A percentile compares a stretch with the other conserved stretches of the same genome.
Evolutionary conservation across 108 stramenopile genomes (phyloP).

Genomic region (Nannochloropsis salina): DNA sequence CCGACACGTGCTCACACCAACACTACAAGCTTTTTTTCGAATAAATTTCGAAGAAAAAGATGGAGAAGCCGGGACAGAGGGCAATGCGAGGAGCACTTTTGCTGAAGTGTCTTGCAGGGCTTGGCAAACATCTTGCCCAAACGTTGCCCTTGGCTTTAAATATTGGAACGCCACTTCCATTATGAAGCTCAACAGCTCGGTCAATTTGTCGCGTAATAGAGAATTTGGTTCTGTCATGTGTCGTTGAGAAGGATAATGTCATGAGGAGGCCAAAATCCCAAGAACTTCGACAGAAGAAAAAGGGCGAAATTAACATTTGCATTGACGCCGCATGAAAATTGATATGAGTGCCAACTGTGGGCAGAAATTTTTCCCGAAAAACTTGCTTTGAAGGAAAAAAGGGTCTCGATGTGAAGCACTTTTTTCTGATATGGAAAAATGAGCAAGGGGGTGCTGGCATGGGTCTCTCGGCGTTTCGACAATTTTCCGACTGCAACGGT

Average conservation of each 20-base stretch:
- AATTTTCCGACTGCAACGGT: too few relatives aligned
- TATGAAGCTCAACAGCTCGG: too few relatives aligned
- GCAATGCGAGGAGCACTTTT: not conserved
- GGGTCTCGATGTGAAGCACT: too few relatives aligned
- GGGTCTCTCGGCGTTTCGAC: too few relatives aligned
- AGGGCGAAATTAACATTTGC: too few relatives aligned
- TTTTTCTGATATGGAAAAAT: too few relatives aligned
- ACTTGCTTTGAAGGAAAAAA: too few relatives aligned
- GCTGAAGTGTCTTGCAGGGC: not conserved
- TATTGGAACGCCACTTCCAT: conserved; percentile 26
- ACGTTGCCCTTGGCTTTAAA: not conserved
- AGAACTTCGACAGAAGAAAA: not conserved
- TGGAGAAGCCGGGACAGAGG: not conserved
- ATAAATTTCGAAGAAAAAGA: not conserved
- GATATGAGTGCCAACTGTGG: too few relatives aligned
- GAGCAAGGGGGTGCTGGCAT: too few relatives aligned
- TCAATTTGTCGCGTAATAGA: not conserved
- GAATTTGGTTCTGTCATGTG: not conserved
- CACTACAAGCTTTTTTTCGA: not conserved
- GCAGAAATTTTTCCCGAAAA: too few relatives aligned
- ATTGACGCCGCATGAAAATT: too few relatives aligned
- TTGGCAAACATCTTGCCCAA: conserved; percentile 1
- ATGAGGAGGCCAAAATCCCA: not conserved
- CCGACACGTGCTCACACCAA: conserved; percentile 49
- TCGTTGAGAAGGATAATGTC: not conserved